phyloP scores from a whole-genome alignment of 441 rosid genomes.

The Populus trichocarpa region DNA sequence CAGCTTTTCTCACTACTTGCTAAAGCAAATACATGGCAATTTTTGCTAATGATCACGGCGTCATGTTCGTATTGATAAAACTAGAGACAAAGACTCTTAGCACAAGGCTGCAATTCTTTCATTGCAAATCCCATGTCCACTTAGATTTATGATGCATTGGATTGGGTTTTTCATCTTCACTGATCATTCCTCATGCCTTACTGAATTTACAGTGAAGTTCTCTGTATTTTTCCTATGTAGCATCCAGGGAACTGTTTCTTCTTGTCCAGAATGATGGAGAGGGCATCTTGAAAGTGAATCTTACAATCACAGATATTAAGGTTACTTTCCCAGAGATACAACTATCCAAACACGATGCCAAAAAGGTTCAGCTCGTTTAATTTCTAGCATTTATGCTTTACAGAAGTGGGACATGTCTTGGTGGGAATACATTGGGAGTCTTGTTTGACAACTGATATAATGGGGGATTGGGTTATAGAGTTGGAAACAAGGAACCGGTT shows the following conservation, averaged over 20 bases:
- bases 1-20: too few relatives aligned
- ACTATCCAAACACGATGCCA: constrained; percentile 12
- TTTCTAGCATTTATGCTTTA: not conserved
- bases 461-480: not conserved
- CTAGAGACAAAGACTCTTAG: too few relatives aligned
- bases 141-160: not conserved
- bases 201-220: not conserved
- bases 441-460: not conserved
- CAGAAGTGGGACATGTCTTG: not conserved
- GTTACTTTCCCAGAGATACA: not conserved
- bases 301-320: constrained; percentile 13
- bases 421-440: not conserved
- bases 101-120: not conserved
- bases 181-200: not conserved
- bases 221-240: constrained; percentile 20
- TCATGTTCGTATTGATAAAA: too few relatives aligned
- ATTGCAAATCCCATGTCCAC: not conserved
- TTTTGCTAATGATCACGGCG: too few relatives aligned
- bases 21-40: too few relatives aligned
- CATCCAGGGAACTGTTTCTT: constrained; percentile 24
- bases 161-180: not conserved
- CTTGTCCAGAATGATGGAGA: constrained; percentile 38
- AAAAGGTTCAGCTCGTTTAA: constrained; percentile 22
- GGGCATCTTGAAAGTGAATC: constrained; percentile 16
- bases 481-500: not conserved